These are phyloP conservation scores for Aspergillus haitiensis DNA, from an alignment of 495 filamentous ascomycete species.

Conservation along the genomic window DNA sequence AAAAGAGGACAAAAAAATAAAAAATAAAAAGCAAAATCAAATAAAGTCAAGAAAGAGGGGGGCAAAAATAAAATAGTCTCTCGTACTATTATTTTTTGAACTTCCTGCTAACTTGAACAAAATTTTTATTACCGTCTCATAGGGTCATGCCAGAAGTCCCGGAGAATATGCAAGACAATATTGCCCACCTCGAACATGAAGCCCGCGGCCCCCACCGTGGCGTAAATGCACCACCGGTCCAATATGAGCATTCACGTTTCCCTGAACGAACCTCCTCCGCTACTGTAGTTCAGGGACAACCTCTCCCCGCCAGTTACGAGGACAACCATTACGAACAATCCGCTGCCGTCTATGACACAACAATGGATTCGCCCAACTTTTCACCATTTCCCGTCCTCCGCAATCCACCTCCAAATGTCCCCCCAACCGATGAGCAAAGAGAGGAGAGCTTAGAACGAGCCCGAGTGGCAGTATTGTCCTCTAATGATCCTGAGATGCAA, in stretches of 20 bases:
- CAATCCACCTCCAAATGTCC: conserved; percentile 82
- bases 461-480: conserved; percentile 79
- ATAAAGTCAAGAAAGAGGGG: background rate
- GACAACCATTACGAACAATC: conserved; percentile 44
- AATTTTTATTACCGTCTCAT: conserved; percentile 21
- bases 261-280: conserved; percentile 46
- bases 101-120: conserved; percentile 21
- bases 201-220: conserved; percentile 52
- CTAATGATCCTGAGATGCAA: conserved; percentile 95
- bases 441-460: conserved; percentile 83
- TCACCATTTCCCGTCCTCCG: conserved; percentile 87
- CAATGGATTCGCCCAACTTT: conserved; percentile 71
- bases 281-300: conserved; percentile 34
- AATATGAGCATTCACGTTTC: conserved; percentile 43
- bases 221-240: conserved; percentile 37
- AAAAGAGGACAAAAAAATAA: conserved; percentile 10
- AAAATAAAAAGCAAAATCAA: conserved; percentile 2
- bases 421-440: conserved; percentile 90
- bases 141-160: conserved; percentile 78
- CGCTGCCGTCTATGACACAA: conserved; percentile 41
- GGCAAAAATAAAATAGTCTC: too few species aligned
- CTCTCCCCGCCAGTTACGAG: conserved; percentile 34
- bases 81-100: conserved; percentile 1
- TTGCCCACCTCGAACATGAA: conserved; percentile 85
- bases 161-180: conserved; percentile 85